Evolutionary conservation across 2,329 filamentous ascomycete genomes (phyloP), one percentile per base, ranked within the genome.

Genomic region (Venturia asperata): DNA sequence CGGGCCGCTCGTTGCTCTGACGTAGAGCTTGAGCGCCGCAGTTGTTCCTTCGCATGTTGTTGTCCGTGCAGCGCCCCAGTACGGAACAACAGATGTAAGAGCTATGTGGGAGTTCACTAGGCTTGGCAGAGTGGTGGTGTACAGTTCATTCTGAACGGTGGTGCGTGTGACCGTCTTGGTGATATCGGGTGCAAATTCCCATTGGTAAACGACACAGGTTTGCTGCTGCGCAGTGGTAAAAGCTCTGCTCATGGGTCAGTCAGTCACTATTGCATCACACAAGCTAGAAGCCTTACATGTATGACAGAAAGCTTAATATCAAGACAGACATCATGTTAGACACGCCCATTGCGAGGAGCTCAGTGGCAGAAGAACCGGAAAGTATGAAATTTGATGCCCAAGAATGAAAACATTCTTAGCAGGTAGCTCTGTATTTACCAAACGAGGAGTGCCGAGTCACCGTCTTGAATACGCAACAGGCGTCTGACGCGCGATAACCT

Each of bases 11-110:
- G 49, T 55, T 9, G 21, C 49, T 55, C 30, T 55, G 49, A 55
- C 49, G 21, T 55, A 55, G n/a, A 55, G 49, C 49, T 55, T 30
- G 21, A 55, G 49, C 21, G 19, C 49, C 2, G 49, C 49, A 4
- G 49, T 55, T 15, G 49, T 30, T 55, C 49, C 49, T 34, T 55
- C 49, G 49, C 49, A 55, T 27, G 49, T 55, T 7, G 24, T 55
- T 15, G 47, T 52, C 6, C 24, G 49, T 30, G 49, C 17, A 19
- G 24, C 49, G 17, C 49, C 49, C 49, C 49, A 55, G 24, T 10
- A 55, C 24, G 27, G 24, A 30, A 3, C 15, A 15, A 2, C 5
- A 15, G 49, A 2, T 15, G 27, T 30, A 11, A 55, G 17, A 55
- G 49, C 27, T 17, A 34, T 19, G 9, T 55, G 49, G 15, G 49